Base-by-base conservation (phyloP, 306 rosid genomes). In the Abrus pulchellus region DNA sequence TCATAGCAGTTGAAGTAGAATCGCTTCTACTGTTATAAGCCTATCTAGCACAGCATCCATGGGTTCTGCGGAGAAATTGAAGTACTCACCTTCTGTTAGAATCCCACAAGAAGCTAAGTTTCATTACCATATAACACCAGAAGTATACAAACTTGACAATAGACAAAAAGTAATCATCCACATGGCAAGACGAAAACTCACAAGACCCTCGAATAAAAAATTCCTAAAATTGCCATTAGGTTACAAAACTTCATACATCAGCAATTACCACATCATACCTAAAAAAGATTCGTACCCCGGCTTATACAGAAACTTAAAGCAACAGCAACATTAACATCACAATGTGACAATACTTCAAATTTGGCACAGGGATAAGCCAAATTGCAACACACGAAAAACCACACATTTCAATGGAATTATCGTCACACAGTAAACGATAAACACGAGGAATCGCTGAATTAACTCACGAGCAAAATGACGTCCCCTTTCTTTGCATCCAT, bases 401-500 rank as follows among this genome's bases (percentile, higher is more conserved):
- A 55, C 67, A 61, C 69, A 79, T 61, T 44, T 61, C 47, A 71
- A 33, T 7, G 40, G 4, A 9, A 30, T 44, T 6, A 60, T 5
- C 43, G 41, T 70, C 63, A 54, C 9, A 38, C 4, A 40, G 52
- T 44, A 80, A 56, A 80, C 44, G 32, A 68, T 33, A 38, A 71
- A 63, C 66, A 69, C 34, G 20, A 20, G 20, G 20, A 62, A 52
- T 9, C 8, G 13, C 50, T 44, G 34, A 74, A 71, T 56, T 6
- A 43, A 89, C 97, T 88, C 61, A 93, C 99, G 75, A 85, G 85
- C 78, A 79, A 75, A 90, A 80, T 20, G 69, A 0, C 93, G 97
- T 7, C 93, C 93, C 79, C 98, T 88, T 63, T 88, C 90, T 79
- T 93, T 89, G 82, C 99, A 96, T 70, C 94, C 94, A 65, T 88